phyloP scores from a whole-genome alignment of 257 asterid genomes.

The Hygrophila difformis region DNA sequence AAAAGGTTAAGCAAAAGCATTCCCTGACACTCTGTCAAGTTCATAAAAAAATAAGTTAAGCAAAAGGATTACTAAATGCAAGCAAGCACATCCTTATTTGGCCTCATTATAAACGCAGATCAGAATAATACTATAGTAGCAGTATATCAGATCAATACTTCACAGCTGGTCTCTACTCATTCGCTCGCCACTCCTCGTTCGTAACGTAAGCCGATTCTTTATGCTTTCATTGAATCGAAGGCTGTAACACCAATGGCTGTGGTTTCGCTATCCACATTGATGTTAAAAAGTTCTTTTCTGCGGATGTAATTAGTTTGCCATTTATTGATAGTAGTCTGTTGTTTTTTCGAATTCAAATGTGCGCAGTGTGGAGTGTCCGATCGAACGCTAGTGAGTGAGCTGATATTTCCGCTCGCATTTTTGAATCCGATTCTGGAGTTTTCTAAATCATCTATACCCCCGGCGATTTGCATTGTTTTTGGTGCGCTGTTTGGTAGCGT shows the following conservation, averaged over 20 bases:
- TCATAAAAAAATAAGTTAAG: no score
- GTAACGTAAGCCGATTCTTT: conserved; percentile 9
- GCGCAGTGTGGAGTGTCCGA: conserved; percentile 11
- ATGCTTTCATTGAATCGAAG: neutral
- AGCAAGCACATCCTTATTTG: no score
- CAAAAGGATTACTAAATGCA: no score
- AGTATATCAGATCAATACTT: conserved; percentile 12
- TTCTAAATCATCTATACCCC: neutral
- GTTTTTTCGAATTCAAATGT: neutral
- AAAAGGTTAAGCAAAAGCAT: no score
- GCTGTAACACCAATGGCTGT: no score
- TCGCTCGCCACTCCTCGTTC: conserved; percentile 9
- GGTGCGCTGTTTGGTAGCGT: no score
- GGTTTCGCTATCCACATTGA: no score
- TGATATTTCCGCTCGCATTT: neutral
- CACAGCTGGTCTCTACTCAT: neutral
- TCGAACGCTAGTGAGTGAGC: neutral
- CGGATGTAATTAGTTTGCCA: neutral
- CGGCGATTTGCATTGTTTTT: no score
- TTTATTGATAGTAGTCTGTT: neutral
- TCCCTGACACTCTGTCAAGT: no score
- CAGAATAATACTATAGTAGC: no score
- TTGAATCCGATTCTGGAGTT: neutral
- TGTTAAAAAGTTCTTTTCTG: no score
- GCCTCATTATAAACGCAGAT: no score